Base-by-base conservation (phyloP, 2,329 filamentous ascomycete genomes). In the Colletotrichum phormii region DNA sequence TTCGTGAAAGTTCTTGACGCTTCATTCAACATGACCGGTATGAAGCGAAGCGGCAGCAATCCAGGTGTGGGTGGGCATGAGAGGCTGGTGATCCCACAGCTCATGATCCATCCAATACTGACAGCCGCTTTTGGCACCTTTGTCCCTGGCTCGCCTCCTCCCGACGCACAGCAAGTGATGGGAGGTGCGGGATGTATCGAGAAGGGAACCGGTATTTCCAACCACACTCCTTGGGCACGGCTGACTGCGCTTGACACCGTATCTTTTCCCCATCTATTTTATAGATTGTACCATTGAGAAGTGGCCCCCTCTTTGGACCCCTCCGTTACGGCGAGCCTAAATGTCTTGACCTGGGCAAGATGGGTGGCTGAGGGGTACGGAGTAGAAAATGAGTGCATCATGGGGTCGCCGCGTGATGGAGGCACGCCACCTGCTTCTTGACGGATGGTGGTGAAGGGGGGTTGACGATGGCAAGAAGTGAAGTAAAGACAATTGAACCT, bases 391-490 rank as follows among this genome's bases (percentile, higher is more conserved):
- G 8, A 37, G 64, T 57, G 69, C 42, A 72, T 69, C 69, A 72
- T 64, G 69, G 59, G 68, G 59, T 59, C 58, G 37, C 33, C 69
- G 53, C 58, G 66, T 70, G 66, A 72, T 72, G 70, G 70, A 60
- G 59, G 65, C 70, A 72, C 66, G 54, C 70, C 66, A 70, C 70
- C 70, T 37, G 12, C 29, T 59, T 54, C 24, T 54, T 51, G 65
- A 31, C 31, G 37, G 29, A 37, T 63, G 57, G 57, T 59, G 42
- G 49, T 62, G 58, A 62, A 42, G 42, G 54, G n/a, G 22, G 51
- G 51, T 49, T 64, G 42, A 49, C 15, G 5, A 22, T 42, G 42
- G 6, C 42, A 49, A 49, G 42, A n/a, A 55, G 22, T 31, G 54
- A 37, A 26, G 29, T 24, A 60, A n/a, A 55, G 65, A 59, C 49